Percentiles rank a stretch among this genome's conserved stretches.
Conservation (phyloP, 371 early-diverging fungal species). For the Capillidium heterosporum region DNA sequence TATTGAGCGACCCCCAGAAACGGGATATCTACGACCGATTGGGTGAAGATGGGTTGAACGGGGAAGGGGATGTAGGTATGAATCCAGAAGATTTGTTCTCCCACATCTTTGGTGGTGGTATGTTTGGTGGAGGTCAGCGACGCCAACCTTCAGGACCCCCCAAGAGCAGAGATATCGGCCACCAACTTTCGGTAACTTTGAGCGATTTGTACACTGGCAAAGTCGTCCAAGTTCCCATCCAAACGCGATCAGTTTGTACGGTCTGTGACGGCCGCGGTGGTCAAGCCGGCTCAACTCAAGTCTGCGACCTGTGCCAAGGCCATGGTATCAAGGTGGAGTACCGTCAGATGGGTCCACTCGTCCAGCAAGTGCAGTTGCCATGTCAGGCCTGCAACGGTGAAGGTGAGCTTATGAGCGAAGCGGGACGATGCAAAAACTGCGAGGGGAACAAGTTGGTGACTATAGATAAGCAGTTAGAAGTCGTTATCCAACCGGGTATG, state of each 20-base stretch:
- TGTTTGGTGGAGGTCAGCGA: conserved; percentile 27
- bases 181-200: conserved; percentile 54
- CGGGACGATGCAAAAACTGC: conserved; percentile 75
- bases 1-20: conserved; percentile 75
- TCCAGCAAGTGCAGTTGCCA: conserved; percentile 87
- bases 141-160: conserved; percentile 45
- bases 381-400: conserved; percentile 47
- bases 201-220: conserved; percentile 84
- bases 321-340: conserved; percentile 73
- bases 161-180: conserved; percentile 55
- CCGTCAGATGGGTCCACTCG: conserved; percentile 89
- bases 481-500: conserved; percentile 88
- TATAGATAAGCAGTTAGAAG: conserved; percentile 75
- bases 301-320: conserved; percentile 71
- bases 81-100: conserved; percentile 73
- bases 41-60: conserved; percentile 65
- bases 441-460: conserved; percentile 57
- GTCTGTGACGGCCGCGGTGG: conserved; percentile 61
- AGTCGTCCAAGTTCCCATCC: conserved; percentile 49
- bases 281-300: conserved; percentile 43
- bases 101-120: conserved; percentile 51
- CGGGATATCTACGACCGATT: conserved; percentile 71
- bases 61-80: conserved; percentile 30
- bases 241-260: conserved; percentile 61
- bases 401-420: conserved; percentile 48